phyloP scores from a whole-genome alignment of 768 basidiomycete species.

The Leccinellum luteum region DNA sequence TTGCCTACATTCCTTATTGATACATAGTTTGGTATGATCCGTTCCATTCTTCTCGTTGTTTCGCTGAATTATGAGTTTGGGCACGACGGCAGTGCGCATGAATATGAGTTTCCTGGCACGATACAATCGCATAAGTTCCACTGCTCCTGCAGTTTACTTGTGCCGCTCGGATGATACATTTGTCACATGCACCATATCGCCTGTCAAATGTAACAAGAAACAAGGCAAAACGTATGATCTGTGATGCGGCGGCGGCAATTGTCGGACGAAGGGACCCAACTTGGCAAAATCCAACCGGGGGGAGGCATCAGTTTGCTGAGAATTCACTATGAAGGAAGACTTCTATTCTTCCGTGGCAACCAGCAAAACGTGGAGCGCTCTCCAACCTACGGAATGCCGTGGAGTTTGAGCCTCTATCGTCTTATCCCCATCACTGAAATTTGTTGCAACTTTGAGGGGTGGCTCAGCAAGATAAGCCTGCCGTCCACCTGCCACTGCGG shows the following conservation, averaged over 20 bases:
- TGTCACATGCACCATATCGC: constrained; percentile 10
- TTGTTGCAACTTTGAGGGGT: neutral
- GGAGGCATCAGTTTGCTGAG: constrained; percentile 14
- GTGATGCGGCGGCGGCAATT: constrained; percentile 22
- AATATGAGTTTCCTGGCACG: too few relatives aligned
- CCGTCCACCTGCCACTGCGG: constrained; percentile 1
- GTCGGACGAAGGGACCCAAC: constrained; percentile 11
- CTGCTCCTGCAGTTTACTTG: neutral
- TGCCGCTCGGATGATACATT: constrained; percentile 3
- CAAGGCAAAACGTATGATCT: neutral
- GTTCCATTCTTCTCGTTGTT: constrained; percentile 21
- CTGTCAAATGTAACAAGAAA: constrained; percentile 10
- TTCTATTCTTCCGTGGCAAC: constrained; percentile 33
- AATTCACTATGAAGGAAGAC: constrained; percentile 28
- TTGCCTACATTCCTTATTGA: constrained; percentile 31
- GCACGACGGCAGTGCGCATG: neutral
- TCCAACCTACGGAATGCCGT: constrained; percentile 21
- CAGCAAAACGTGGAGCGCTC: constrained; percentile 26
- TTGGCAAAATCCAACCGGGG: constrained; percentile 11
- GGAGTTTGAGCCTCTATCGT: constrained; percentile 23
- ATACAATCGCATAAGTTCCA: neutral
- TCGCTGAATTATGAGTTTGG: constrained; percentile 24
- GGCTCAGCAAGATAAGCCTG: neutral
- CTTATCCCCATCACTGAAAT: constrained; percentile 16
- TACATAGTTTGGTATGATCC: constrained; percentile 29